Evolutionary conservation across 139 green algal species (phyloP).

Genomic region (Diplosphaera chodatii): DNA sequence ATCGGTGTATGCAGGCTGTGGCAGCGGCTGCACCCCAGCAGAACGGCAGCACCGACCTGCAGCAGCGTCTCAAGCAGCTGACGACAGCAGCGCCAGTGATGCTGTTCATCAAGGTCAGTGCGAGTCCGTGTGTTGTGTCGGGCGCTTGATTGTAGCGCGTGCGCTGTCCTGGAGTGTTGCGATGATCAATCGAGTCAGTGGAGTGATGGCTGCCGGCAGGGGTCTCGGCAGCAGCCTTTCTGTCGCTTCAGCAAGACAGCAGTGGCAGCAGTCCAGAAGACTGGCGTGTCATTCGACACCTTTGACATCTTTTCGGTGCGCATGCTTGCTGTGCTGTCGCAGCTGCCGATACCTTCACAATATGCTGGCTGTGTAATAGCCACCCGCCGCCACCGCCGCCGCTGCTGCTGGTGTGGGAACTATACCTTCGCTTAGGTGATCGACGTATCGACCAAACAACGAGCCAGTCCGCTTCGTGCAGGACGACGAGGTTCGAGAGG

Average conservation of each 20-base stretch:
- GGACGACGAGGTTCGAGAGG: conserved; percentile 71
- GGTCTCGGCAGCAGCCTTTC: conserved; percentile 55
- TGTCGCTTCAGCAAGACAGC: conserved; percentile 85
- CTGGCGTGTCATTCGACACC: conserved; percentile 45
- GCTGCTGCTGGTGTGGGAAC: too few relatives aligned
- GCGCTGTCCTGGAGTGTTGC: too few relatives aligned
- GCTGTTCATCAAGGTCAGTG: conserved; percentile 84
- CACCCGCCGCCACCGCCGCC: too few relatives aligned
- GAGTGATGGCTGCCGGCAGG: conserved; percentile 65
- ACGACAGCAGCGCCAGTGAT: conserved; percentile 46
- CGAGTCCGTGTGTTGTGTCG: too few relatives aligned
- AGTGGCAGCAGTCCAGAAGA: conserved; percentile 50
- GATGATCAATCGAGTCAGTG: not conserved
- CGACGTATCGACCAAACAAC: too few relatives aligned
- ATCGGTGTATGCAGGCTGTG: not conserved
- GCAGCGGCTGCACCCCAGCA: not conserved
- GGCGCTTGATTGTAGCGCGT: too few relatives aligned
- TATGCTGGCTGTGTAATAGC: too few relatives aligned
- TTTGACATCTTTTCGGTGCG: conserved; percentile 82
- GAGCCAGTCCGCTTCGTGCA: too few relatives aligned
- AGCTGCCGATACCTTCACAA: too few relatives aligned
- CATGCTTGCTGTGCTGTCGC: not conserved
- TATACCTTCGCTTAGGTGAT: too few relatives aligned
- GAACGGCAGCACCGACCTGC: conserved; percentile 6
- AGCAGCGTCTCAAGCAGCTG: conserved; percentile 53